phyloP scores from a whole-genome alignment of 2,329 filamentous ascomycete genomes.

The Calonectria ilicicola region DNA sequence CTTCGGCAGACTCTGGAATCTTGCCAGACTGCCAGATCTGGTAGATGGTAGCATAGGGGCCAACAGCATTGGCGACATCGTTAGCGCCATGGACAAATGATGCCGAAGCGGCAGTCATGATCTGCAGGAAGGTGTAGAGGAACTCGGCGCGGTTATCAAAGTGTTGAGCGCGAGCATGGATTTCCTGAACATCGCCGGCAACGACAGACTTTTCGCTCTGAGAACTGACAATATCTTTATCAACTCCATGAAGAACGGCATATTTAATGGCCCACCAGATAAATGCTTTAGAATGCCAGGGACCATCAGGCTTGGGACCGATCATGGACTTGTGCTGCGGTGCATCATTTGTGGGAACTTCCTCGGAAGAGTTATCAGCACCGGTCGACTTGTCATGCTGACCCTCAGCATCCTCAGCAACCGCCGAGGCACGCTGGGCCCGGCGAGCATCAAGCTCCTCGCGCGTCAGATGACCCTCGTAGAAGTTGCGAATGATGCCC shows the following conservation, averaged over 20 bases:
- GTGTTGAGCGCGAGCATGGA: constrained; percentile 68
- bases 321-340: constrained; percentile 46
- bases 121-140: constrained; percentile 70
- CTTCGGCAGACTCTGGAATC: constrained; percentile 55
- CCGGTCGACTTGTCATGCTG: constrained; percentile 42
- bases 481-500: constrained; percentile 64
- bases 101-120: constrained; percentile 71
- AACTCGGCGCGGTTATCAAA: constrained; percentile 73
- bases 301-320: constrained; percentile 55
- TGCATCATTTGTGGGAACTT: constrained; percentile 60
- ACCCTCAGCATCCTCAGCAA: constrained; percentile 39
- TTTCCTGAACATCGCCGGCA: constrained; percentile 64
- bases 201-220: constrained; percentile 56
- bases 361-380: constrained; percentile 64
- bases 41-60: constrained; percentile 73
- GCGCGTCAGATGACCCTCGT: constrained; percentile 66
- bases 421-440: constrained; percentile 38
- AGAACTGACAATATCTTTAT: constrained; percentile 54
- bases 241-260: constrained; percentile 60
- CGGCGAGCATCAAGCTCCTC: constrained; percentile 62
- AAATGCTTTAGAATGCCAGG: constrained; percentile 56
- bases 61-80: constrained; percentile 73
- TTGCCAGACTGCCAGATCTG: constrained; percentile 66
- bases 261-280: constrained; percentile 60
- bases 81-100: constrained; percentile 77